phyloP scores from a whole-genome alignment of 2,329 filamentous ascomycete genomes.

The Dactylellina leptospora region DNA sequence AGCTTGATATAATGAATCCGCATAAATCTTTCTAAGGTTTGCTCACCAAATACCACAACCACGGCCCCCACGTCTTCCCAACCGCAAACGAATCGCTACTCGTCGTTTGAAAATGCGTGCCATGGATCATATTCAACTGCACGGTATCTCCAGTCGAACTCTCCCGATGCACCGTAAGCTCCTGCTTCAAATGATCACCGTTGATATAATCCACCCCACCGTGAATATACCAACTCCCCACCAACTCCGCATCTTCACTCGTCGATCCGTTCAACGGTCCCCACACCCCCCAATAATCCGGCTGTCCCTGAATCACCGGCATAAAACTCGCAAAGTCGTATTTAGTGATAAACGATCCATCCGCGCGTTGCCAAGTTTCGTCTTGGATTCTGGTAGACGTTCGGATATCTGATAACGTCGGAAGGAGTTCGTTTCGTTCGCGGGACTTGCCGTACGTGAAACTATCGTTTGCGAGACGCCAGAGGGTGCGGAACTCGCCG shows the following conservation, averaged over 20 bases:
- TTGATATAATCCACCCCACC: constrained; percentile 66
- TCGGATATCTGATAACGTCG: constrained; percentile 62
- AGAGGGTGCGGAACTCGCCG: constrained; percentile 66
- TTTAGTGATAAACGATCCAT: constrained; percentile 66
- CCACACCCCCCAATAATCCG: constrained; percentile 66
- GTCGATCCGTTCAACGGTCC: constrained; percentile 56
- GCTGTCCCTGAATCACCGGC: constrained; percentile 55
- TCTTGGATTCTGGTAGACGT: constrained; percentile 65
- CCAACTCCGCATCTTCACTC: constrained; percentile 57
- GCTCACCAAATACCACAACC: constrained; percentile 62
- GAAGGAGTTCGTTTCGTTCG: constrained; percentile 63
- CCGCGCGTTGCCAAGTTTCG: constrained; percentile 65
- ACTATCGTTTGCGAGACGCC: constrained; percentile 64
- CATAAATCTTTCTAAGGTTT: no score
- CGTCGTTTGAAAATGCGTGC: constrained; percentile 63
- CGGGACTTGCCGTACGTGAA: constrained; percentile 64
- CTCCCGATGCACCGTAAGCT: constrained; percentile 66
- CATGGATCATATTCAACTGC: constrained; percentile 67
- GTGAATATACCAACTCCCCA: constrained; percentile 66
- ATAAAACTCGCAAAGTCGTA: constrained; percentile 64
- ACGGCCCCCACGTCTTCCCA: constrained; percentile 63
- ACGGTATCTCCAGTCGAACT: constrained; percentile 65
- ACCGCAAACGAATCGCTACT: constrained; percentile 57
- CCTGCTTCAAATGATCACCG: constrained; percentile 66
- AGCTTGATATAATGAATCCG: no score